A percentile compares a stretch with the other conserved stretches of the same genome.
Evolutionary conservation across 139 green algal genomes (phyloP).

Genomic region (Volvox africanus): DNA sequence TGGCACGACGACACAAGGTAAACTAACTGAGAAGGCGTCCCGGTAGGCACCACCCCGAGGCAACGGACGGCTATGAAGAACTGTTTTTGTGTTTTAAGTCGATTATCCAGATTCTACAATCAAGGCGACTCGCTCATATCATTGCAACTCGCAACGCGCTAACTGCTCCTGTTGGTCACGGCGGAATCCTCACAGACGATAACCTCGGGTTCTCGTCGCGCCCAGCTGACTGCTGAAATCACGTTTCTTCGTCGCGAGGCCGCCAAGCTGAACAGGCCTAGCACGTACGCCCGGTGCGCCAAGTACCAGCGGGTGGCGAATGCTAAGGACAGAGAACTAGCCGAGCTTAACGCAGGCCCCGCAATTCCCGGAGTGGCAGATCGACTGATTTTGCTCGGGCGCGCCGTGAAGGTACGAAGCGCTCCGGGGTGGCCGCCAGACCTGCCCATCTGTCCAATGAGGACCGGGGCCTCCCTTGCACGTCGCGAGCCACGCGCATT

Average conservation of each 20-base stretch:
- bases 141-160: too few species aligned
- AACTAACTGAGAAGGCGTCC: too few species aligned
- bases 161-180: too few species aligned
- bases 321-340: conserved; percentile 62
- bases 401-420: conserved; percentile 46
- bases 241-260: conserved; percentile 19
- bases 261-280: conserved; percentile 52
- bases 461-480: too few species aligned
- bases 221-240: conserved; percentile 10
- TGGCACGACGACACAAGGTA: conserved; percentile 31
- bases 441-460: too few species aligned
- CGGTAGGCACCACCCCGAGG: too few species aligned
- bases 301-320: conserved; percentile 58
- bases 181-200: background rate
- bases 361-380: conserved; percentile 23
- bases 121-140: too few species aligned
- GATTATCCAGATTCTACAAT: too few species aligned
- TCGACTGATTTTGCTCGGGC: conserved; percentile 13
- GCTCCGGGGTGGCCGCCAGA: background rate
- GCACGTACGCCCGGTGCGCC: conserved; percentile 56
- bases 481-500: too few species aligned
- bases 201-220: background rate
- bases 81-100: too few species aligned
- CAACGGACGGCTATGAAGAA: too few species aligned
- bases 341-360: conserved; percentile 24